Evolutionary conservation across 2,329 filamentous ascomycete genomes (phyloP), one percentile per base, ranked within the genome.

Genomic region (Pyrenophora seminiperda): DNA sequence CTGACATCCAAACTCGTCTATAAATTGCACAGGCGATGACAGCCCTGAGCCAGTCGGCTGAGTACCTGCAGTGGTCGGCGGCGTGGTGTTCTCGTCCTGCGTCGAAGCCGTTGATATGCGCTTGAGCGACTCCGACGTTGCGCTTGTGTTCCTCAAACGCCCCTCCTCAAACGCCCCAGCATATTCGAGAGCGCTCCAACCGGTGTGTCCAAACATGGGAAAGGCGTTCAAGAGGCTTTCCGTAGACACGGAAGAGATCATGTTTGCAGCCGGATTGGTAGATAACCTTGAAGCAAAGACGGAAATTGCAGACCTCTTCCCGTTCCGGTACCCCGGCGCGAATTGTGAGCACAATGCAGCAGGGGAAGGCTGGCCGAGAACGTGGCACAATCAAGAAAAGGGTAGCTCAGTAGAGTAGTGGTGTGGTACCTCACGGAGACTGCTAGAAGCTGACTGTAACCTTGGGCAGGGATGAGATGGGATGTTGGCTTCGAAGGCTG

Each of bases 141-240:
- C 47, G 42, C 57, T 61, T 51, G 51, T 48, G 40, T 45, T 54
- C 46, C 51, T 56, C 41, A 61, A 56, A 50, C 53, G 49, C 24
- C 38, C 54, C 18, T 39, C 50, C 17, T 57, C 60, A 30, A 57
- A 45, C 41, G 46, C 50, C 22, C 66, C 62, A 7, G 66, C 67
- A 51, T 66, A 72, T 42, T 70, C 66, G 33, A 68, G 58, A 19
- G 67, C 65, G 59, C 63, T 67, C 41, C 70, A 66, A 11, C 68
- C 62, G 40, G 64, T 66, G 53, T 71, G 62, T 13, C 66, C 69
- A 43, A 71, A 68, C 66, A 70, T 71, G 44, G 60, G 60, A 45
- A 64, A 63, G 11, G 52, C 58, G 30, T 66, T 62, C 32, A 64
- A 50, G 24, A 64, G 46, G 18, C 33, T 51, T 48, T 63, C 58